A percentile compares a stretch with the other conserved stretches of the same genome.
Conservation (phyloP, 768 basidiomycete genomes). For the Suillus bovinus region DNA sequence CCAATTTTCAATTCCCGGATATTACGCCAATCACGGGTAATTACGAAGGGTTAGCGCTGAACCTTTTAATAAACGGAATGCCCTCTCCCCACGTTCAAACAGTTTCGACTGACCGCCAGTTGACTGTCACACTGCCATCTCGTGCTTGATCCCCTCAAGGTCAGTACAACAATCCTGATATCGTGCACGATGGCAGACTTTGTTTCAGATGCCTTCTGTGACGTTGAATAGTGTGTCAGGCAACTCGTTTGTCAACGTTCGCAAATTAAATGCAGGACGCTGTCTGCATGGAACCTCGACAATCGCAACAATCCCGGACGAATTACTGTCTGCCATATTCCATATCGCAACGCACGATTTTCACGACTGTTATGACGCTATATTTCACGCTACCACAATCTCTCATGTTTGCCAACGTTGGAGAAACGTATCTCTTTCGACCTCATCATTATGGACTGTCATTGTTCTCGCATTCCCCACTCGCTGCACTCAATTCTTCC, state of each 20-base stretch:
- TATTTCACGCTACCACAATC: slow-evolving; percentile 34
- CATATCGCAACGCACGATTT: slow-evolving; percentile 27
- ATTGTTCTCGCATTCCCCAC: slow-evolving; percentile 48
- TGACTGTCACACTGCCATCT: background rate
- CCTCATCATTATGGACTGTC: slow-evolving; percentile 50
- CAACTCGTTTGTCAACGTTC: slow-evolving; percentile 1
- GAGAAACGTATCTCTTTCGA: slow-evolving; percentile 48
- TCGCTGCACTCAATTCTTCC: slow-evolving; percentile 36
- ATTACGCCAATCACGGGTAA: slow-evolving; percentile 5
- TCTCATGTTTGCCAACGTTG: slow-evolving; percentile 54
- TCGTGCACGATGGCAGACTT: background rate
- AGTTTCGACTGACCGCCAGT: background rate
- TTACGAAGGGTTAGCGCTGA: slow-evolving; percentile 8
- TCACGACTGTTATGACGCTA: slow-evolving; percentile 26
- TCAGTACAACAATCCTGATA: background rate
- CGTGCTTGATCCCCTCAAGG: slow-evolving; percentile 1
- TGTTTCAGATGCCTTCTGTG: background rate
- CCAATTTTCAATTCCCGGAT: slow-evolving; percentile 1
- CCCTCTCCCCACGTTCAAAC: background rate
- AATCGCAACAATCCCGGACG: slow-evolving; percentile 32
- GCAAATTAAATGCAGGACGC: background rate
- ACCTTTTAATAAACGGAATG: slow-evolving; percentile 5
- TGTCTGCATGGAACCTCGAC: background rate
- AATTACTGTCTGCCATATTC: slow-evolving; percentile 40
- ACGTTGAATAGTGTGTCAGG: background rate